phyloP scores from a whole-genome alignment of 495 filamentous ascomycete species.

The Neurospora tetrasperma region DNA sequence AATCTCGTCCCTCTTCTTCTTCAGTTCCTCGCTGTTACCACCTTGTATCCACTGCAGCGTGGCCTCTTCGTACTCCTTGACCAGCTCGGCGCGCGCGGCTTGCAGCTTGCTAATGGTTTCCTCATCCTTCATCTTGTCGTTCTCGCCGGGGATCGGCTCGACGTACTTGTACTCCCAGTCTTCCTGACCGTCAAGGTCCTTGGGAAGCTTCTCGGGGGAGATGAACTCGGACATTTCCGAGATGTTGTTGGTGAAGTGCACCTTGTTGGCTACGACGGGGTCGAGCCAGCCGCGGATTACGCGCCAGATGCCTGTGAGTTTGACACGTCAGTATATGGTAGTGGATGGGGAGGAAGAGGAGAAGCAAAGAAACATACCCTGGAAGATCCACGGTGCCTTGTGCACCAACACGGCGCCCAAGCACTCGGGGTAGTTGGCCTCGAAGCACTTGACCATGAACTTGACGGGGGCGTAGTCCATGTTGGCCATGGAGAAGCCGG shows the following conservation, averaged over 20 bases:
- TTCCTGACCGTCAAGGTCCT: conserved; percentile 74
- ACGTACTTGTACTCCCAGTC: conserved; percentile 72
- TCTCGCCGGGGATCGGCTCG: conserved; percentile 65
- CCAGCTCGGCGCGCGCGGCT: conserved; percentile 46
- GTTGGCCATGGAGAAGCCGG: conserved; percentile 80
- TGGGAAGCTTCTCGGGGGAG: conserved; percentile 55
- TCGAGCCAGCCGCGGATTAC: conserved; percentile 95
- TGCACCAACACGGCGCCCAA: conserved; percentile 90
- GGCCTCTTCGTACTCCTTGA: conserved; percentile 57
- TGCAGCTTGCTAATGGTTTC: conserved; percentile 50
- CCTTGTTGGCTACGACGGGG: conserved; percentile 87
- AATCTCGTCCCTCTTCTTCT: conserved; percentile 40
- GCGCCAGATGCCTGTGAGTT: conserved; percentile 57
- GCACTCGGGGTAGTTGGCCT: conserved; percentile 94
- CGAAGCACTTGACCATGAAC: conserved; percentile 99
- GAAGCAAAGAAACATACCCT: conserved; percentile 41
- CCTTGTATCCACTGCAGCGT: conserved; percentile 60
- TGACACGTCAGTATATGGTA: not conserved
- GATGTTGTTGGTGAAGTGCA: conserved; percentile 82
- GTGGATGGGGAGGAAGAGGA: no score
- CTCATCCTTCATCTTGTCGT: conserved; percentile 57
- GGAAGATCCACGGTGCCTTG: conserved; percentile 95
- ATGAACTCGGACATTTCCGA: conserved; percentile 75
- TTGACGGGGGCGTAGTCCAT: conserved; percentile 98
- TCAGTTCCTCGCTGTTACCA: conserved; percentile 26